Base-by-base conservation (phyloP, 108 stramenopile species). In the Thalassiosira profunda region DNA sequence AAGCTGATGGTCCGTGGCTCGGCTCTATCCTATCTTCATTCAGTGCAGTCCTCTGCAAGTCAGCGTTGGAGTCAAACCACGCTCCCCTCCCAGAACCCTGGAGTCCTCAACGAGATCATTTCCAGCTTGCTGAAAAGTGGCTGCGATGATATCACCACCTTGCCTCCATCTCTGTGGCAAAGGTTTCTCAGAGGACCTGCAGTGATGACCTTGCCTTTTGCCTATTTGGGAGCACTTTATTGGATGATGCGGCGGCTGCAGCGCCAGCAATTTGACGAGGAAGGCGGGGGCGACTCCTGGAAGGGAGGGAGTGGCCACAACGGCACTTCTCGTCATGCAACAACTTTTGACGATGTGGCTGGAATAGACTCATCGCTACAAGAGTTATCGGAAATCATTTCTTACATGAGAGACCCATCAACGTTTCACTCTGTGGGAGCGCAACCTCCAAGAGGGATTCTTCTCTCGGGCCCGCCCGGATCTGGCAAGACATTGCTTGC, bases 301-400 rank as follows among this genome's bases (percentile, higher is more conserved):
- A 37, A 62, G 46, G 10, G 24, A 36, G 33, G n/a, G 14, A 31
- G 55, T 18, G 14, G 14, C 10, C 21, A 51, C 18, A 36, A 60
- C 29, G 38, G 59, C 26, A n/a, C 12, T 18, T 20, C 24, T 34
- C 59, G 24, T 17, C 34, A 48, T 7, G 49, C 45, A 2, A 85
- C 83, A 11, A 90, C 93, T 0, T 97, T 98, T 71, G 72, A 74
- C 1, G 94, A 98, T 67, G 95, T 98, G n/a, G 98, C 96, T 20
- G 98, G 98, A 17, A 79, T 97, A 18, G 96, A 96, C 42, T 35
- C 51, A 37, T 81, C 95, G 17, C 58, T 94, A 42, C 69, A 45
- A 28, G 98, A 97, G 69, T 74, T 98, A n/a, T 45, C 68, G 24
- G 94, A 97, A 59, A 77, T 99, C n/a, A 94, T 97, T 7, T 63